These are phyloP conservation scores for Geosiphon pyriformis DNA, from an alignment of 192 early-diverging fungal species.

Conservation along the genomic window DNA sequence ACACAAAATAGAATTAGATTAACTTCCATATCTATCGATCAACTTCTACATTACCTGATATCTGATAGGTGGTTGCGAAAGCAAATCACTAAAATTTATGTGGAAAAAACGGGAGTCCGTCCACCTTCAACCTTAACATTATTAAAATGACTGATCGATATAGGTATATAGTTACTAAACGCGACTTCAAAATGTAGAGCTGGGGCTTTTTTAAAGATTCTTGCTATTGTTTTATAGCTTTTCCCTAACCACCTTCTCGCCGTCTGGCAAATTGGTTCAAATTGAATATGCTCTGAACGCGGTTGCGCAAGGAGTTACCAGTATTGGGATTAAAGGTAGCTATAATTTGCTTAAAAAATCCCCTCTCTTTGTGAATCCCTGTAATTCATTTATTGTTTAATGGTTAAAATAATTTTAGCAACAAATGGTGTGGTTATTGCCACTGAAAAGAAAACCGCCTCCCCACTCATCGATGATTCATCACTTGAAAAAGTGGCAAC, in stretches of 20 bases:
- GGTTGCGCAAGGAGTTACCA: slow-evolving; percentile 83
- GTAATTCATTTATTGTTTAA: too few relatives aligned
- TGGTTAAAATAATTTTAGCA: slow-evolving; percentile 44
- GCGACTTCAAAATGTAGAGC: too few relatives aligned
- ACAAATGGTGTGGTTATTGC: slow-evolving; percentile 97
- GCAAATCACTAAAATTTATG: too few relatives aligned
- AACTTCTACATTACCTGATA: too few relatives aligned
- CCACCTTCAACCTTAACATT: too few relatives aligned
- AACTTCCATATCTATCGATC: too few relatives aligned
- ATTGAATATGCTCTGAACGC: slow-evolving; percentile 97
- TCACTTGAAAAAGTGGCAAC: slow-evolving; percentile 87
- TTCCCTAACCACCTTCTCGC: slow-evolving; percentile 98
- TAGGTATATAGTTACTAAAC: slow-evolving; percentile 5
- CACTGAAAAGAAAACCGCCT: slow-evolving; percentile 93
- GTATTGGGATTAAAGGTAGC: slow-evolving; percentile 90
- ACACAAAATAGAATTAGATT: too few relatives aligned
- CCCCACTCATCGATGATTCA: slow-evolving; percentile 88
- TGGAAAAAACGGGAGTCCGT: too few relatives aligned
- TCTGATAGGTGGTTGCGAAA: too few relatives aligned
- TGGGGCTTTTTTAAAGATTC: too few relatives aligned
- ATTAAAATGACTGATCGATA: slow-evolving; percentile 16
- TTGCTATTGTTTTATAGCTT: too few relatives aligned
- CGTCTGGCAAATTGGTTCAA: slow-evolving; percentile 97
- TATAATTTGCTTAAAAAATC: slow-evolving; percentile 22
- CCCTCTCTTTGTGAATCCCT: slow-evolving; percentile 14